Evolutionary conservation across 495 filamentous ascomycete genomes (phyloP).

Genomic region (Hypoxylon lienhwacheense): DNA sequence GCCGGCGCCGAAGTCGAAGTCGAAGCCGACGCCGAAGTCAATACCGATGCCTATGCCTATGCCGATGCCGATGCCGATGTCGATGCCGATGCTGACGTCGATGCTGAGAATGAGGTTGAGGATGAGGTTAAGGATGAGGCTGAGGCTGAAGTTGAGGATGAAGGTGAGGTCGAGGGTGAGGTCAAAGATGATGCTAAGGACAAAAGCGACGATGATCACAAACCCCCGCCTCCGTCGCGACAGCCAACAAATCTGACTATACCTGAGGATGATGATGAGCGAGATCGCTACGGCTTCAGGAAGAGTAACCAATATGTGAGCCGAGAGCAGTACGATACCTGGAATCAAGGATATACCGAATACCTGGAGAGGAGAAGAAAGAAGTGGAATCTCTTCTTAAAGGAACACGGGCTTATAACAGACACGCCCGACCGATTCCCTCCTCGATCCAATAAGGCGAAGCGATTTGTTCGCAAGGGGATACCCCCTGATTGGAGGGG

Average conservation of each 20-base stretch:
- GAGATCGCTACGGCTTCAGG: slow-evolving; percentile 90
- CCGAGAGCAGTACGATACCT: slow-evolving; percentile 75
- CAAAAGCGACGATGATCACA: slow-evolving; percentile 5
- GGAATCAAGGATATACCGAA: slow-evolving; percentile 70
- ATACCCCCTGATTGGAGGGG: slow-evolving; percentile 92
- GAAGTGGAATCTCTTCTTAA: slow-evolving; percentile 81
- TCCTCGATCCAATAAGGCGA: slow-evolving; percentile 74
- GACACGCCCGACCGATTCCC: slow-evolving; percentile 78
- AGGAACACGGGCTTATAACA: slow-evolving; percentile 72
- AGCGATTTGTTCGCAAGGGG: slow-evolving; percentile 91
- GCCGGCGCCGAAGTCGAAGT: background rate
- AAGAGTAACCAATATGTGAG: slow-evolving; percentile 83
- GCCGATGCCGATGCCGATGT: slow-evolving; percentile 14
- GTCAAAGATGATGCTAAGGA: slow-evolving; percentile 25
- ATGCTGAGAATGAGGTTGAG: background rate
- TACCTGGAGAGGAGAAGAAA: slow-evolving; percentile 68
- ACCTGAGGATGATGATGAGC: slow-evolving; percentile 38
- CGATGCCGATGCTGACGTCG: slow-evolving; percentile 41
- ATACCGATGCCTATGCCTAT: slow-evolving; percentile 49
- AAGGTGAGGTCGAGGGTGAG: background rate
- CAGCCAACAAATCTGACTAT: slow-evolving; percentile 29
- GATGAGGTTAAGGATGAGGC: slow-evolving; percentile 20
- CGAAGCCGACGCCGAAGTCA: slow-evolving; percentile 34
- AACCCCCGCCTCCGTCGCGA: slow-evolving; percentile 25
- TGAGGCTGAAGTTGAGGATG: background rate